Evolutionary conservation across 495 filamentous ascomycete genomes (phyloP).

Genomic region (Aspergillus haitiensis): DNA sequence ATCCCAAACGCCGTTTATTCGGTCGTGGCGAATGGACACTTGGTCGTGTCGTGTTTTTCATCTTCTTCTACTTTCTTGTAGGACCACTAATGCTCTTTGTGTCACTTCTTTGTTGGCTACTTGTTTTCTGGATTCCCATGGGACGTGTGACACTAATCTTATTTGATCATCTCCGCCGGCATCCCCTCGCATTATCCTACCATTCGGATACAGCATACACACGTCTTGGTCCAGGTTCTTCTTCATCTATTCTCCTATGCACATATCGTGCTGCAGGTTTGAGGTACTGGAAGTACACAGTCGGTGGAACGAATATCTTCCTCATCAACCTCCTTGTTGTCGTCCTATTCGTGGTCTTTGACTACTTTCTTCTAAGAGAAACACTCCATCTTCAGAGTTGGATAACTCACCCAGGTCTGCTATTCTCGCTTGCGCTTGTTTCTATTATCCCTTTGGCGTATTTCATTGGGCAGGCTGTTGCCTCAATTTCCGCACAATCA

Average conservation of each 20-base stretch:
- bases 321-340: constrained; percentile 93
- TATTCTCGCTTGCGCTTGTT: constrained; percentile 81
- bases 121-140: constrained; percentile 99
- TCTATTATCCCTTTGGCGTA: constrained; percentile 98
- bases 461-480: constrained; percentile 98
- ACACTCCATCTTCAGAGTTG: constrained; percentile 67
- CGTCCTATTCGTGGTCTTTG: constrained; percentile 87
- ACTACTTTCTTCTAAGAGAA: constrained; percentile 75
- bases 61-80: constrained; percentile 93
- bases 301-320: constrained; percentile 98
- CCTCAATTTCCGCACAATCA: constrained; percentile 97
- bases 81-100: constrained; percentile 85
- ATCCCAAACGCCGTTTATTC: constrained; percentile 86
- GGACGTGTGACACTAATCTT: constrained; percentile 89
- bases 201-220: constrained; percentile 79
- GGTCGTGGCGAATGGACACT: constrained; percentile 94
- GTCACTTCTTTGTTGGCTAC: constrained; percentile 86
- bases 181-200: constrained; percentile 90
- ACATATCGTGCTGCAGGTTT: constrained; percentile 93
- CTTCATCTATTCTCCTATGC: constrained; percentile 89
- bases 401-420: constrained; percentile 75
- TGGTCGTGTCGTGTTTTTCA: constrained; percentile 91
- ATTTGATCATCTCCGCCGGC: constrained; percentile 86
- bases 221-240: constrained; percentile 63
- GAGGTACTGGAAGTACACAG: constrained; percentile 99